Conservation (phyloP, 78 protist species). For the Ministeria vibrans region DNA sequence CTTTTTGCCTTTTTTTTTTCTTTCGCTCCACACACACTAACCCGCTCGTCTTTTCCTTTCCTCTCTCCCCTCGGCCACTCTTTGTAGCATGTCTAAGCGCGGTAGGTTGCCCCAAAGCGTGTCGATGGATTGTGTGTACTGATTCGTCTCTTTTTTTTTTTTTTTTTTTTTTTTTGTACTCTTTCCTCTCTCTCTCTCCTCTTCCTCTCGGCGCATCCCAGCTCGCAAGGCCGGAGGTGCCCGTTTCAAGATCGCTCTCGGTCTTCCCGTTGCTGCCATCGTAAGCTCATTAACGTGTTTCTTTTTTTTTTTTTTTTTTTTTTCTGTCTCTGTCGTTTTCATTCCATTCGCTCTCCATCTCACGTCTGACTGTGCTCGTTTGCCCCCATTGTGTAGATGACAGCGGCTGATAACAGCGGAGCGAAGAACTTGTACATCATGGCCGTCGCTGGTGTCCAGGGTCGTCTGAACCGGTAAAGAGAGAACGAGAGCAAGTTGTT, state of each 20-base stretch:
- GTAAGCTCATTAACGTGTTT: too few species aligned
- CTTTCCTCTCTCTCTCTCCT: not conserved
- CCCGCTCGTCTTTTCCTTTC: not conserved
- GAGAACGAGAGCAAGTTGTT: too few species aligned
- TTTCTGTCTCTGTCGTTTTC: too few species aligned
- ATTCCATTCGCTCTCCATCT: too few species aligned
- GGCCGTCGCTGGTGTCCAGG: conserved; percentile 82
- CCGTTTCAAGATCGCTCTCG: not conserved
- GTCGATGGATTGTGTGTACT: not conserved
- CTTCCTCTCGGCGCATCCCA: not conserved
- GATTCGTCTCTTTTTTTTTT: not conserved
- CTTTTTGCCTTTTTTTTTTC: not conserved
- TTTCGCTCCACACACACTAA: too few species aligned
- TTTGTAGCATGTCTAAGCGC: not conserved
- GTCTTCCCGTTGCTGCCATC: not conserved
- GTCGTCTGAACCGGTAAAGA: conserved; percentile 90
- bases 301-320: too few species aligned
- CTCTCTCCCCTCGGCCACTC: not conserved
- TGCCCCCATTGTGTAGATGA: too few species aligned
- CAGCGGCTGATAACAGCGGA: conserved; percentile 99
- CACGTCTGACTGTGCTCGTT: too few species aligned
- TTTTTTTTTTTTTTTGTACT: too few species aligned
- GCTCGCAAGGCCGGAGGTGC: not conserved
- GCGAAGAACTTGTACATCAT: conserved; percentile 98
- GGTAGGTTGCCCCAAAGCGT: not conserved